phyloP scores from a whole-genome alignment of 2,329 filamentous ascomycete species.

The Myriosclerotinia curreyana region DNA sequence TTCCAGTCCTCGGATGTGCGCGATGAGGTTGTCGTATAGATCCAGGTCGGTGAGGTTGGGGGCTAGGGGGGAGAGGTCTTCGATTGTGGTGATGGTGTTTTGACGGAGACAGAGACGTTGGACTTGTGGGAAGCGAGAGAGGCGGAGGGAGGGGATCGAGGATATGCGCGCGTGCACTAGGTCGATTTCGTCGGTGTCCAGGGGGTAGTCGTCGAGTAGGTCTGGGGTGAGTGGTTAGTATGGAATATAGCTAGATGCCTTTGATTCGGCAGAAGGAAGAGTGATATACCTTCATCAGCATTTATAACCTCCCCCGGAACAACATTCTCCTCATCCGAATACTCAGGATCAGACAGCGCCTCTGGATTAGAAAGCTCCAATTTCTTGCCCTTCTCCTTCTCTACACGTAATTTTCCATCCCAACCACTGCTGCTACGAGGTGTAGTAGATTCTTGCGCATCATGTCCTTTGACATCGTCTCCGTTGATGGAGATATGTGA shows the following conservation, averaged over 20 bases:
- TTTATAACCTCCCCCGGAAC: constrained; percentile 70
- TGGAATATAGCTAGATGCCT: not conserved
- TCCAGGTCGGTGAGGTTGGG: constrained; percentile 77
- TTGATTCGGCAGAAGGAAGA: not conserved
- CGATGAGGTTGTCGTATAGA: constrained; percentile 93
- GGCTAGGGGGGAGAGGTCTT: constrained; percentile 66
- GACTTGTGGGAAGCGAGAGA: constrained; percentile 78
- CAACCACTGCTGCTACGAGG: constrained; percentile 64
- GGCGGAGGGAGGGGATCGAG: constrained; percentile 72
- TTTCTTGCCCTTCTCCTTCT: constrained; percentile 50
- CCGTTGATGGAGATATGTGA: constrained; percentile 33
- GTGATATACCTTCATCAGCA: constrained; percentile 69
- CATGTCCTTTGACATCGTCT: constrained; percentile 32
- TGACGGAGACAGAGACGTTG: constrained; percentile 84
- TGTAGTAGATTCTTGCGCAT: constrained; percentile 28
- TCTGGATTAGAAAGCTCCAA: constrained; percentile 72
- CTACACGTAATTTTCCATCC: constrained; percentile 79
- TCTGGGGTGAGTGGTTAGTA: constrained; percentile 40
- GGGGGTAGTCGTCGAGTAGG: constrained; percentile 58
- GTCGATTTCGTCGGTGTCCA: constrained; percentile 73
- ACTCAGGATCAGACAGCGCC: constrained; percentile 78
- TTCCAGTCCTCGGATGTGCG: constrained; percentile 81
- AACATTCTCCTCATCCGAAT: constrained; percentile 70
- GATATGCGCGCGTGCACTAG: constrained; percentile 82
- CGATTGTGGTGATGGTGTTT: constrained; percentile 79